Evolutionary conservation across 225 moss, liverwort and hornwort species (phyloP).

Genomic region (Pseudoscleropodium purum): DNA sequence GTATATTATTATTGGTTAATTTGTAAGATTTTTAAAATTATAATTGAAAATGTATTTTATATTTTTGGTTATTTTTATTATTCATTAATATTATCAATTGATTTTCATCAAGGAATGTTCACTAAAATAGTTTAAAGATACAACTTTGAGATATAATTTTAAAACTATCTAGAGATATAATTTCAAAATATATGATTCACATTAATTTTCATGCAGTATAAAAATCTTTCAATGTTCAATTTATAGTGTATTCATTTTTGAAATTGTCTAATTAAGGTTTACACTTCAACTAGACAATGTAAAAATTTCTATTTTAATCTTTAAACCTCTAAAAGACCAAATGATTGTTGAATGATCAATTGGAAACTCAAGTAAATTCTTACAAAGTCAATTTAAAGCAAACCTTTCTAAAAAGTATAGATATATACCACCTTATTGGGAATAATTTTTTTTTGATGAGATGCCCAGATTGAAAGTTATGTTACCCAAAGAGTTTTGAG

Average conservation of each 20-base stretch:
- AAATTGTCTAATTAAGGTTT: background rate
- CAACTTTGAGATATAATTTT: background rate
- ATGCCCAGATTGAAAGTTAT: accelerated
- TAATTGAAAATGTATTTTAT: accelerated
- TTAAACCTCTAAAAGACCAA: background rate
- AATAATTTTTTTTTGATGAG: accelerated
- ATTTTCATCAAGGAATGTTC: background rate
- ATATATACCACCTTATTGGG: accelerated
- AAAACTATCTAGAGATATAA: accelerated
- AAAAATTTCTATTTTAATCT: background rate
- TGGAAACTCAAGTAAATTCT: background rate
- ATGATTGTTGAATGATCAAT: accelerated
- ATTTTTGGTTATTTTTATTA: no score
- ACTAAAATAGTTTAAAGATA: background rate
- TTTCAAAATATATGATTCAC: background rate
- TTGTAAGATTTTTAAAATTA: background rate
- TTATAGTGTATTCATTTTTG: background rate
- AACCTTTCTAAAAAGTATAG: accelerated
- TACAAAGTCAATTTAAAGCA: background rate
- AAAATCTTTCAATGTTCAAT: no score
- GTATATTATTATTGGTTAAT: background rate
- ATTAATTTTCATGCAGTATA: accelerated
- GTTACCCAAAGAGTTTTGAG: accelerated
- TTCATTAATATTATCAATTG: background rate
- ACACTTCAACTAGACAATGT: background rate